These are phyloP conservation scores for Balakata baccata DNA, from an alignment of 345 rosid genomes.

Conservation along the genomic window DNA sequence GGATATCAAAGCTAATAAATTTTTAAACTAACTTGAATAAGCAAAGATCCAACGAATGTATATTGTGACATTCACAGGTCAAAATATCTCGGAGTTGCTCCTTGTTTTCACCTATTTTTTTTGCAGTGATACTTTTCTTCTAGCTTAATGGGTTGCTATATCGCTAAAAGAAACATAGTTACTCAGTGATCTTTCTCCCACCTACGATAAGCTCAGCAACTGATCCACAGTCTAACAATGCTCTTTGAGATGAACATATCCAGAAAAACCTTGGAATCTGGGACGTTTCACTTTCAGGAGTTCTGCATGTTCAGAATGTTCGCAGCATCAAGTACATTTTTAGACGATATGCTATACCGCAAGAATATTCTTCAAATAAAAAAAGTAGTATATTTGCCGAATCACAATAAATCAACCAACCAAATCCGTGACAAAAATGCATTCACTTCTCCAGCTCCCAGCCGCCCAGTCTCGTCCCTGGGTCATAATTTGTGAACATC, in stretches of 20 bases:
- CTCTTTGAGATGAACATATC: not conserved
- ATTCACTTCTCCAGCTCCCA: conserved; percentile 55
- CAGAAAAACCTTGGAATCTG: not conserved
- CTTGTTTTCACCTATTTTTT: no score
- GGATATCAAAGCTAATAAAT: no score
- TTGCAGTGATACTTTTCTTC: no score
- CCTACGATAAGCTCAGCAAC: no score
- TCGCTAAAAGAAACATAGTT: no score
- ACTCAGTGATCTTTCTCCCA: no score
- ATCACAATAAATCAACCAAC: not conserved
- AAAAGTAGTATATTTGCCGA: not conserved
- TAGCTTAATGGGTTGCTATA: no score
- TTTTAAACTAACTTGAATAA: no score
- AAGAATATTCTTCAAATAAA: not conserved
- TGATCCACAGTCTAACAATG: no score
- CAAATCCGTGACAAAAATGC: not conserved
- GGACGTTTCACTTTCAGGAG: not conserved
- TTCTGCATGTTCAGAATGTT: not conserved
- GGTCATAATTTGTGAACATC: conserved; percentile 75
- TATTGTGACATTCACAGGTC: no score
- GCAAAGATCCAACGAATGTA: no score
- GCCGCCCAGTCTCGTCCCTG: conserved; percentile 79
- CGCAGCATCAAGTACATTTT: not conserved
- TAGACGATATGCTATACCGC: not conserved
- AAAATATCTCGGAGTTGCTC: no score